Evolutionary conservation across 2,329 filamentous ascomycete genomes (phyloP).

Genomic region (Colletotrichum spinosum): DNA sequence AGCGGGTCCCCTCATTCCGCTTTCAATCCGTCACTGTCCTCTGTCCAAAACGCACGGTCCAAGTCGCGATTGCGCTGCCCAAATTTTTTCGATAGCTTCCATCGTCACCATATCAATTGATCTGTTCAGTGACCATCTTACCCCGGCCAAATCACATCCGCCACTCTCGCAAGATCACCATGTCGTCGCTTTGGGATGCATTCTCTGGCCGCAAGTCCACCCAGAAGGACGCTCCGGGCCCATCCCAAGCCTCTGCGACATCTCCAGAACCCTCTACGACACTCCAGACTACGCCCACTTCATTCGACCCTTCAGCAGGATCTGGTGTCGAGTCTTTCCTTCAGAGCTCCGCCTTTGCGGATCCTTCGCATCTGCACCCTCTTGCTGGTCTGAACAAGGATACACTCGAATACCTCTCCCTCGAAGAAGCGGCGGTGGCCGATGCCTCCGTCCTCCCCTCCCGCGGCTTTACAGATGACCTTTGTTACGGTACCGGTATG

Average conservation of each 20-base stretch:
- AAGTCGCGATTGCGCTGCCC: slow-evolving; percentile 38
- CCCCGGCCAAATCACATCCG: slow-evolving; percentile 28
- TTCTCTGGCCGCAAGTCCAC: slow-evolving; percentile 69
- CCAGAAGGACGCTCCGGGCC: slow-evolving; percentile 46
- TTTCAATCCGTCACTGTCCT: slow-evolving; percentile 27
- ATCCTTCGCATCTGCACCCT: slow-evolving; percentile 90
- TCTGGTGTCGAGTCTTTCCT: slow-evolving; percentile 91
- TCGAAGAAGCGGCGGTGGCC: slow-evolving; percentile 91
- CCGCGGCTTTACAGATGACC: slow-evolving; percentile 96
- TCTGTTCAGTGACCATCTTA: slow-evolving; percentile 24
- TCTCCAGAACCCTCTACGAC: slow-evolving; percentile 59
- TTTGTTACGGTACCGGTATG: slow-evolving; percentile 96
- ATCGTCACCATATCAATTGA: slow-evolving; percentile 36
- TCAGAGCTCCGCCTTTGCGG: slow-evolving; percentile 79
- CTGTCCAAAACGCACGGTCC: slow-evolving; percentile 33
- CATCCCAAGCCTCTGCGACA: slow-evolving; percentile 46
- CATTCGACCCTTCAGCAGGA: slow-evolving; percentile 78
- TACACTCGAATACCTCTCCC: slow-evolving; percentile 91
- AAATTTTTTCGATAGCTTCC: slow-evolving; percentile 40
- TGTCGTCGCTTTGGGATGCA: slow-evolving; percentile 72
- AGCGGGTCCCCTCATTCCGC: slow-evolving; percentile 16
- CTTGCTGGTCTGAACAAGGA: slow-evolving; percentile 93
- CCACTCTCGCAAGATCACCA: slow-evolving; percentile 45
- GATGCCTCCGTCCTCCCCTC: slow-evolving; percentile 92
- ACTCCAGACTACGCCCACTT: slow-evolving; percentile 64